A percentile compares a stretch with the other conserved stretches of the same genome.
phyloP scores from a whole-genome alignment of 305 asterid species.

The Lippia alba region DNA sequence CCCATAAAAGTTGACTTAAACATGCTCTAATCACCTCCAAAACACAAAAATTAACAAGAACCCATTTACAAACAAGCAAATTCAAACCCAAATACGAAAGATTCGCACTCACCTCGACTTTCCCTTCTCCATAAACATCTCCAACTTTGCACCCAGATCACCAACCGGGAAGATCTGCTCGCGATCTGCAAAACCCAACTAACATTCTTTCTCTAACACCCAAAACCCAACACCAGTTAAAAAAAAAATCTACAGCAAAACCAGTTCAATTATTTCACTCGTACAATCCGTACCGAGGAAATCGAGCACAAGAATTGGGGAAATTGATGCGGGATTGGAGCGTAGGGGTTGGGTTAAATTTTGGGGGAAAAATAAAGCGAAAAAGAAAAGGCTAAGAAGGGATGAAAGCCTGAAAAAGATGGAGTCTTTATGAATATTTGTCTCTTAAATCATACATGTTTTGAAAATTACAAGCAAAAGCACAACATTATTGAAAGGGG shows the following conservation, averaged over 20 bases:
- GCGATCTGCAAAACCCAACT: slow-evolving; percentile 45
- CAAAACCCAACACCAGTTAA: slow-evolving; percentile 25
- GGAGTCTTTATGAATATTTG: slow-evolving; percentile 35
- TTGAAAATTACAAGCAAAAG: slow-evolving; percentile 8
- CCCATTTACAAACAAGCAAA: not conserved
- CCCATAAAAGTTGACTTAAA: slow-evolving; percentile 30
- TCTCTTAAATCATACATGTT: not conserved
- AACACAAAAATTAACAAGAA: not conserved
- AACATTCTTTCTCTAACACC: slow-evolving; percentile 30
- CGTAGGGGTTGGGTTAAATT: slow-evolving; percentile 30
- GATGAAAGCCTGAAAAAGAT: slow-evolving; percentile 32
- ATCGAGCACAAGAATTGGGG: slow-evolving; percentile 30
- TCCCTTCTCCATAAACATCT: slow-evolving; percentile 28
- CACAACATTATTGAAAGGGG: not conserved
- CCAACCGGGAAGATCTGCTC: slow-evolving; percentile 45
- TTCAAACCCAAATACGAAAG: slow-evolving; percentile 25
- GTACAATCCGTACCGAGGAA: slow-evolving; percentile 18
- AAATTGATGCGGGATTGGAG: slow-evolving; percentile 48
- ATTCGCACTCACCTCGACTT: slow-evolving; percentile 43
- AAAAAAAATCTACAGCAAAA: not conserved
- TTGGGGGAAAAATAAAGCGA: slow-evolving; percentile 29
- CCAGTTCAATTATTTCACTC: slow-evolving; percentile 30
- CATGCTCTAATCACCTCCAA: slow-evolving; percentile 21
- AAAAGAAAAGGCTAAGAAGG: not conserved
- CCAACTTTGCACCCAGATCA: slow-evolving; percentile 37